Conservation (phyloP, 1,139 yeast species). For the Saccharomyces hybrid region DNA sequence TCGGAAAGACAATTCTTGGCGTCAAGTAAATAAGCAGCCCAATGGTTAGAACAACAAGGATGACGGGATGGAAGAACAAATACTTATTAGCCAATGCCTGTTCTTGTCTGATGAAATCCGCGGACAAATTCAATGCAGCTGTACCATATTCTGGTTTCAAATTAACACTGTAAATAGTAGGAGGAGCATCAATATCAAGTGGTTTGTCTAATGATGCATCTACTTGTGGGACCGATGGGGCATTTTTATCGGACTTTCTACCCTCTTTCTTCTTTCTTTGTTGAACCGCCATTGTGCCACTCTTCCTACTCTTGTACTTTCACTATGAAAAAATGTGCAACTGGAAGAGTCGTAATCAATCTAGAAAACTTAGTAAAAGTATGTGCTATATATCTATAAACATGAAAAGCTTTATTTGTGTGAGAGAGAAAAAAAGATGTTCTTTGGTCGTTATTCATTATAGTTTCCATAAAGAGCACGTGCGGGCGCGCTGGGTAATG, state of each 20-base stretch:
- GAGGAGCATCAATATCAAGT: constrained; percentile 41
- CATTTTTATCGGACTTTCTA: background rate
- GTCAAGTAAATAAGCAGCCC: constrained; percentile 23
- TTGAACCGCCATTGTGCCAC: background rate
- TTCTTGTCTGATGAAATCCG: constrained; percentile 53
- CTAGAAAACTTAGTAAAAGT: background rate
- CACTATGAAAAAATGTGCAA: background rate
- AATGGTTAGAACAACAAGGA: constrained; percentile 29
- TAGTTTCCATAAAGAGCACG: background rate
- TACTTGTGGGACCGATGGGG: constrained; percentile 31
- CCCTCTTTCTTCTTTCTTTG: background rate
- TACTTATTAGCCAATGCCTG: constrained; percentile 44
- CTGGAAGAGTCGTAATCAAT: background rate
- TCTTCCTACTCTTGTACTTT: background rate
- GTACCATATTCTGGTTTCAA: constrained; percentile 51
- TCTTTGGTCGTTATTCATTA: constrained; percentile 1
- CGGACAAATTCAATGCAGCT: constrained; percentile 53
- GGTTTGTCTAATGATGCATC: constrained; percentile 48
- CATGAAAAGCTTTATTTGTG: background rate
- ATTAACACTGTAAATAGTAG: constrained; percentile 40
- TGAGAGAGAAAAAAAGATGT: background rate
- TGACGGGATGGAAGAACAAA: constrained; percentile 43
- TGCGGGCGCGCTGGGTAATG: constrained; percentile 1
- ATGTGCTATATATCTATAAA: background rate
- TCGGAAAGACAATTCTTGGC: constrained; percentile 17